A percentile compares a stretch with the other conserved stretches of the same genome.
Evolutionary conservation across 2,329 filamentous ascomycete genomes (phyloP).

Genomic region (Neospermospora avenae): DNA sequence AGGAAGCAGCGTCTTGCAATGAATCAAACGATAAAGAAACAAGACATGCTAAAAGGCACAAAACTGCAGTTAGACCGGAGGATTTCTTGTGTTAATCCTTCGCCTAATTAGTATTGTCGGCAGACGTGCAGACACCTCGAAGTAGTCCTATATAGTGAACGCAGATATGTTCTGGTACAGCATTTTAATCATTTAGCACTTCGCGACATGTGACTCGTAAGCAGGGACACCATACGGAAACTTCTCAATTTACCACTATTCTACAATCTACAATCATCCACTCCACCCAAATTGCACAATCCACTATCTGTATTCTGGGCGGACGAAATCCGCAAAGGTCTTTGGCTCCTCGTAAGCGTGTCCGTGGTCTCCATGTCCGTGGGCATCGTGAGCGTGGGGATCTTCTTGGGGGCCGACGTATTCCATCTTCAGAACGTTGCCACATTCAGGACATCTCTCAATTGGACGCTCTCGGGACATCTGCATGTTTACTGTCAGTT

Average conservation of each 20-base stretch:
- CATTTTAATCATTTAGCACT: too few relatives aligned
- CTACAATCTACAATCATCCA: slow-evolving; percentile 13
- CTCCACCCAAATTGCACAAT: neutral
- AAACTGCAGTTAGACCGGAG: too few relatives aligned
- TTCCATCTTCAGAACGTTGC: slow-evolving; percentile 96
- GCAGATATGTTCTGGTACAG: too few relatives aligned
- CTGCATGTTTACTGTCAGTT: slow-evolving; percentile 42
- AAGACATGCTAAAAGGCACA: too few relatives aligned
- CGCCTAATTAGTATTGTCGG: neutral
- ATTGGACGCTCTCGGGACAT: slow-evolving; percentile 85
- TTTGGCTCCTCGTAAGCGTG: slow-evolving; percentile 76
- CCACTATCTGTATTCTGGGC: slow-evolving; percentile 83
- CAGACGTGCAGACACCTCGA: neutral
- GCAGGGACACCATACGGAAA: slow-evolving; percentile 6
- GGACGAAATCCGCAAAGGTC: slow-evolving; percentile 94
- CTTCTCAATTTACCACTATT: slow-evolving; percentile 19
- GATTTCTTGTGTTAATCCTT: too few relatives aligned
- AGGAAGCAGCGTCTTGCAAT: too few relatives aligned
- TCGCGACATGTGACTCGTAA: neutral
- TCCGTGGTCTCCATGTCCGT: slow-evolving; percentile 52
- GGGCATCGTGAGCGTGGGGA: slow-evolving; percentile 47
- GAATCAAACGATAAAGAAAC: too few relatives aligned
- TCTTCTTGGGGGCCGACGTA: slow-evolving; percentile 79
- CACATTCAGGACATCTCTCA: slow-evolving; percentile 96
- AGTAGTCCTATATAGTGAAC: neutral